A percentile compares a stretch with the other conserved stretches of the same genome.
Evolutionary conservation across 805 yeast species (phyloP).

Genomic region (Hyphopichia homilentoma): DNA sequence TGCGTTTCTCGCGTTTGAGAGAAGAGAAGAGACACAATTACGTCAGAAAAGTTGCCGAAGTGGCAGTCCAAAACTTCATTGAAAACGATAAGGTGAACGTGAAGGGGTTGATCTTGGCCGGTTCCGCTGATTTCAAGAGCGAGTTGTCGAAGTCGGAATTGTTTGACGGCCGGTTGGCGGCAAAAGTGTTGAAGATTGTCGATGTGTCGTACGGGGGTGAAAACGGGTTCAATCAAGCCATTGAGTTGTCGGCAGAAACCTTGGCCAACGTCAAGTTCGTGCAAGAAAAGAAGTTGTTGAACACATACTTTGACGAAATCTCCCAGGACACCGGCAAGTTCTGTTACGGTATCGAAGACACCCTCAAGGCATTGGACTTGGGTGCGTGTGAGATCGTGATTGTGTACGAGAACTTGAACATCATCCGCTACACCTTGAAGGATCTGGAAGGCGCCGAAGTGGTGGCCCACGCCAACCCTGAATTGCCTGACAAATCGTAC

Average conservation of each 20-base stretch:
- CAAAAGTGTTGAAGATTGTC: conserved; percentile 85
- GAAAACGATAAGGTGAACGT: conserved; percentile 93
- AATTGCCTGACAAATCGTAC: conserved; percentile 69
- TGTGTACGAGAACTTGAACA: conserved; percentile 89
- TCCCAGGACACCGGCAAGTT: conserved; percentile 96
- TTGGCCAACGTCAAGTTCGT: conserved; percentile 95
- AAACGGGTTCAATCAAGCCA: conserved; percentile 99
- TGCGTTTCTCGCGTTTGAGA: conserved; percentile 98
- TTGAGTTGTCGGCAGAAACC: conserved; percentile 95
- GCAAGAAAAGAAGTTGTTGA: conserved; percentile 95
- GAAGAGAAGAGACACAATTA: conserved; percentile 99
- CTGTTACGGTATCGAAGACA: conserved; percentile 97
- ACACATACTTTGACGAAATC: conserved; percentile 92
- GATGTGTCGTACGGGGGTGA: conserved; percentile 99
- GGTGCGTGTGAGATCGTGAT: conserved; percentile 94
- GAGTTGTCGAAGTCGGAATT: conserved; percentile 90
- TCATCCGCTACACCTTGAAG: conserved; percentile 77
- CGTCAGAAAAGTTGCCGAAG: conserved; percentile 97
- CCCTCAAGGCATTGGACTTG: conserved; percentile 90
- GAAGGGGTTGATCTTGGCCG: conserved; percentile 93
- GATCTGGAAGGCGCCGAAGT: conserved; percentile 78
- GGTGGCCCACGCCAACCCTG: conserved; percentile 69
- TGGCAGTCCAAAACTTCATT: conserved; percentile 94
- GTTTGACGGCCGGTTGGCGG: conserved; percentile 85
- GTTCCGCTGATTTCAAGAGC: conserved; percentile 98